A percentile compares a stretch with the other conserved stretches of the same genome.
phyloP scores from a whole-genome alignment of 352 stramenopile species.

The Hyaloperonospora arabidopsidis region DNA sequence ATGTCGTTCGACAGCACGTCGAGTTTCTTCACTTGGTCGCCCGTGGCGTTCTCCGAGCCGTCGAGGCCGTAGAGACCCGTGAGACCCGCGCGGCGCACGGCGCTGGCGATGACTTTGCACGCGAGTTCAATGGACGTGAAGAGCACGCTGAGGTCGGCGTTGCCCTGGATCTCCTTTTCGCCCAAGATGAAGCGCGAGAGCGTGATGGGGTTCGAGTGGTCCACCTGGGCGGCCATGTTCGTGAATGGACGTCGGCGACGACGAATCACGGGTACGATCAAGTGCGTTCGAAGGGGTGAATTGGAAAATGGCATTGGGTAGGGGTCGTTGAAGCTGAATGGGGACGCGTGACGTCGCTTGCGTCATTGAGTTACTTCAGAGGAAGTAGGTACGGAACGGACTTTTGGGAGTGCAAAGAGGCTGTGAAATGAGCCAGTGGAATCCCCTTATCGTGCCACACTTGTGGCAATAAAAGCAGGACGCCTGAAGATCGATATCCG shows the following conservation, averaged over 20 bases:
- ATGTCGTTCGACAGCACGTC: conserved; percentile 98
- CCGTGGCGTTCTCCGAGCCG: conserved; percentile 95
- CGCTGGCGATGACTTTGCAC: conserved; percentile 96
- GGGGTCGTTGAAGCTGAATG: conserved; percentile 21
- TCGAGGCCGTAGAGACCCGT: conserved; percentile 91
- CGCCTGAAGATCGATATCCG: too few relatives aligned
- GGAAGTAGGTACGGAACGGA: too few relatives aligned
- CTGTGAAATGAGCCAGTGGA: too few relatives aligned
- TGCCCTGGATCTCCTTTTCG: conserved; percentile 88
- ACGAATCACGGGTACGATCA: conserved; percentile 2
- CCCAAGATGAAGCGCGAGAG: conserved; percentile 91
- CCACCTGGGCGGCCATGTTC: conserved; percentile 37
- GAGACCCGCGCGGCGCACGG: conserved; percentile 92
- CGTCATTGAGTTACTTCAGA: conserved; percentile 19
- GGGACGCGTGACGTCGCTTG: conserved; percentile 14
- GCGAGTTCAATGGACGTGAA: conserved; percentile 94
- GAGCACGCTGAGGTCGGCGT: conserved; percentile 91
- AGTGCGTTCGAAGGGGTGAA: conserved; percentile 19
- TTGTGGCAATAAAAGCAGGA: too few relatives aligned
- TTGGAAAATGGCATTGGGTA: conserved; percentile 13
- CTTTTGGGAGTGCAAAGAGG: too few relatives aligned
- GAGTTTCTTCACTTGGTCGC: conserved; percentile 98
- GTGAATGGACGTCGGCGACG: conserved; percentile 4
- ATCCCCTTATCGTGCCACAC: too few relatives aligned
- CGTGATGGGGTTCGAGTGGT: conserved; percentile 86